Evolutionary conservation across 345 rosid species (phyloP).

Genomic region (Boechera stricta): DNA sequence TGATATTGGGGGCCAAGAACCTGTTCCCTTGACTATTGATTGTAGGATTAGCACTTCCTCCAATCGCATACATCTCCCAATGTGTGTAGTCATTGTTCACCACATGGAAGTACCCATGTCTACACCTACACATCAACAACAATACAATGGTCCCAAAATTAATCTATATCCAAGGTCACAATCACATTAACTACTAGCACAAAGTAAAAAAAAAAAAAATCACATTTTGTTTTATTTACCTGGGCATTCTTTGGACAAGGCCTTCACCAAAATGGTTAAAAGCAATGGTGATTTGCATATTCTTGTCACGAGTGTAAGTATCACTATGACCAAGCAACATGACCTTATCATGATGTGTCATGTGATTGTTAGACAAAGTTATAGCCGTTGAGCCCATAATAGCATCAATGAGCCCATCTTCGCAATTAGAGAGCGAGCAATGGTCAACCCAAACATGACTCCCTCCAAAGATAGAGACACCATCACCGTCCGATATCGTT

Average conservation of each 20-base stretch:
- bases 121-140: slow-evolving; percentile 54
- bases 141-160: slow-evolving; percentile 26
- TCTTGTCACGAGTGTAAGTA: slow-evolving; percentile 65
- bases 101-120: slow-evolving; percentile 88
- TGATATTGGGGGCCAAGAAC: slow-evolving; percentile 62
- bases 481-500: slow-evolving; percentile 84
- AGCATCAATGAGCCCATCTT: slow-evolving; percentile 74
- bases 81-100: slow-evolving; percentile 90
- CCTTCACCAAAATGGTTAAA: slow-evolving; percentile 92
- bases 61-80: slow-evolving; percentile 94
- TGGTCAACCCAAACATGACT: slow-evolving; percentile 87
- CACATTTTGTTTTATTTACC: slow-evolving; percentile 43
- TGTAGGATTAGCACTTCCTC: slow-evolving; percentile 82
- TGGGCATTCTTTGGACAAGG: slow-evolving; percentile 80
- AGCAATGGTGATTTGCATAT: slow-evolving; percentile 84
- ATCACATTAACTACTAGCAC: neutral
- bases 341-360: slow-evolving; percentile 85
- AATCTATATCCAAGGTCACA: neutral
- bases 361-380: slow-evolving; percentile 71
- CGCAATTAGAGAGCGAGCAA: slow-evolving; percentile 66
- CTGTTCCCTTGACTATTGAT: slow-evolving; percentile 91
- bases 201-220: neutral
- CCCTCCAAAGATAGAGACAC: slow-evolving; percentile 76
- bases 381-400: slow-evolving; percentile 74
- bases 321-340: slow-evolving; percentile 86